Conservation (phyloP, 1,284 basidiomycete genomes). For the Leccinum proliferum region DNA sequence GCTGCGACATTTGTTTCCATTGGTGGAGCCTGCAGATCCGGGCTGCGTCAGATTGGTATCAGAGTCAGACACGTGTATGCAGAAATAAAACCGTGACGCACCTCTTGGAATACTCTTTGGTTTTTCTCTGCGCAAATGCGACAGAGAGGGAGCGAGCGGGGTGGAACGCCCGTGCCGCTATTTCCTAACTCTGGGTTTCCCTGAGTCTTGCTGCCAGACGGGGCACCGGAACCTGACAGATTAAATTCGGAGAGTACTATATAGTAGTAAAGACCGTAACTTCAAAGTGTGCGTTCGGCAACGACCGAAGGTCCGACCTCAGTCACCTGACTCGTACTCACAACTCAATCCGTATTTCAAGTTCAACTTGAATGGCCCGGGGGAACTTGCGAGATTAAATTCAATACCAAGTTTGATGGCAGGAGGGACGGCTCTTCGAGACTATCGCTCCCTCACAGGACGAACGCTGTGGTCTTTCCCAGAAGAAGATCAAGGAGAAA, state of each 20-base stretch:
- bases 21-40: slow-evolving; percentile 83
- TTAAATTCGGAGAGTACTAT: no score
- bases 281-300: no score
- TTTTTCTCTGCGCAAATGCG: slow-evolving; percentile 76
- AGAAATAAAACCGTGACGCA: slow-evolving; percentile 26
- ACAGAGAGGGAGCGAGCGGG: no score
- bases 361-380: no score
- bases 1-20: slow-evolving; percentile 87
- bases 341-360: no score
- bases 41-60: slow-evolving; percentile 36
- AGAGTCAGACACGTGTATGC: background rate
- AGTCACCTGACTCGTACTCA: no score
- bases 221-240: no score
- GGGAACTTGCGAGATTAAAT: slow-evolving; percentile 81
- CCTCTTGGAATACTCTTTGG: slow-evolving; percentile 75
- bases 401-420: slow-evolving; percentile 82
- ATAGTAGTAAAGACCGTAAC: no score
- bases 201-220: no score
- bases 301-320: no score
- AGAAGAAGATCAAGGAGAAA: slow-evolving; percentile 58
- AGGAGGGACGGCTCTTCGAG: slow-evolving; percentile 70
- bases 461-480: slow-evolving; percentile 59
- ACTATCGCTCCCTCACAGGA: slow-evolving; percentile 73
- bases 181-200: no score
- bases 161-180: no score